These are phyloP conservation scores for Chenopodium suecicum DNA, from an alignment of 148 eudicot genomes.

Conservation along the genomic window DNA sequence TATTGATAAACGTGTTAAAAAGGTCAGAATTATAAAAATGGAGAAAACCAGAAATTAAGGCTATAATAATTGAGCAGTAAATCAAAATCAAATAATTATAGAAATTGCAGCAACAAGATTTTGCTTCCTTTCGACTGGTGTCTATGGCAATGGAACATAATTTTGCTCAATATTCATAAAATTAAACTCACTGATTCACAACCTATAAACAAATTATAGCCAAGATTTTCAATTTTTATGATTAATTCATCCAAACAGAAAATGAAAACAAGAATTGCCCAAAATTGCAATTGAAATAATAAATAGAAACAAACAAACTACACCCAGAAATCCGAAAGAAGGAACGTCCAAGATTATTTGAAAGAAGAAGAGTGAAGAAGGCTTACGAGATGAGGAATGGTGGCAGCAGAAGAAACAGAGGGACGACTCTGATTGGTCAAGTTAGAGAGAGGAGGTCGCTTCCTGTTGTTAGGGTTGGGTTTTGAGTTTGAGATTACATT, in stretches of 20 bases:
- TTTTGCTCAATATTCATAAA: neutral
- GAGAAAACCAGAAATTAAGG: neutral
- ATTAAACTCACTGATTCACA: neutral
- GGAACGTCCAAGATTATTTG: neutral
- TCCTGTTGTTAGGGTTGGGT: neutral
- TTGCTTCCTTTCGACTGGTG: neutral
- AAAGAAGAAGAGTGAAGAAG: neutral
- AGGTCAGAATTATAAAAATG: no score
- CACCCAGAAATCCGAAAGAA: neutral
- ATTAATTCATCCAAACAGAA: no score
- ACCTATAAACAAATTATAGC: no score
- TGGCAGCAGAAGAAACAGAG: neutral
- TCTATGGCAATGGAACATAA: neutral
- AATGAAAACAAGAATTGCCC: neutral
- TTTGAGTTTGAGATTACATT: neutral
- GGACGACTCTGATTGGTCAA: slow-evolving; percentile 19
- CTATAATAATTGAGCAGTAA: no score
- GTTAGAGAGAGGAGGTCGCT: slow-evolving; percentile 24
- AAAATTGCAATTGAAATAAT: no score
- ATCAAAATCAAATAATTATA: no score
- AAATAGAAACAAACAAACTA: neutral
- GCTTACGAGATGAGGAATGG: slow-evolving; percentile 2
- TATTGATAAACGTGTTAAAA: no score
- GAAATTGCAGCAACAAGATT: no score
- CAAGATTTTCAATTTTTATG: no score